Percentiles rank a stretch among this genome's conserved stretches.
phyloP scores from a whole-genome alignment of 768 basidiomycete species.

The Lanmaoa pseudosensibilis region DNA sequence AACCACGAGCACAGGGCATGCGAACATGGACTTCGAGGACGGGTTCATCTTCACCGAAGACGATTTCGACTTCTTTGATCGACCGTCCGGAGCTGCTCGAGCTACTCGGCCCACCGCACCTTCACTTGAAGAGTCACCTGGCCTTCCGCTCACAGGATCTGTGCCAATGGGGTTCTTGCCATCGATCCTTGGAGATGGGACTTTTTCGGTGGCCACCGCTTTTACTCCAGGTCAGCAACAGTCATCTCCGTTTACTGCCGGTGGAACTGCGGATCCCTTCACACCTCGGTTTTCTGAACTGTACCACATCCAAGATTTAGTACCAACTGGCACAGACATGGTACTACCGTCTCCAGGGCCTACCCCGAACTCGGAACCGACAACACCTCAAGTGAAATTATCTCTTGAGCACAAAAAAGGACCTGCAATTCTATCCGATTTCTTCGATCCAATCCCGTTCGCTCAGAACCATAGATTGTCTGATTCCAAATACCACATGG shows the following conservation, averaged over 20 bases:
- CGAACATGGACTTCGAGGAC: slow-evolving; percentile 54
- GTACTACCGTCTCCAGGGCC: slow-evolving; percentile 52
- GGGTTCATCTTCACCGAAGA: slow-evolving; percentile 71
- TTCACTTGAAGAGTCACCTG: slow-evolving; percentile 21
- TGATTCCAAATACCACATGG: slow-evolving; percentile 72
- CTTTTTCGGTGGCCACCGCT: slow-evolving; percentile 23
- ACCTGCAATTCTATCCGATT: slow-evolving; percentile 21
- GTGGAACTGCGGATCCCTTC: slow-evolving; percentile 20
- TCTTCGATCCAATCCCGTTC: slow-evolving; percentile 78
- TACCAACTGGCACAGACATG: slow-evolving; percentile 39
- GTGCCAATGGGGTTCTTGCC: slow-evolving; percentile 37
- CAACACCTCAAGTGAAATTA: slow-evolving; percentile 55
- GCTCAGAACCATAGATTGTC: slow-evolving; percentile 56
- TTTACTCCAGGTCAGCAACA: slow-evolving; percentile 32
- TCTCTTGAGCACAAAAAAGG: slow-evolving; percentile 29
- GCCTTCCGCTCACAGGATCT: slow-evolving; percentile 35
- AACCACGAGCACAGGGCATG: slow-evolving; percentile 23
- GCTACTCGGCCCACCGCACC: slow-evolving; percentile 17
- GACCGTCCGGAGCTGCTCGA: slow-evolving; percentile 39
- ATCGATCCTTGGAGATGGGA: slow-evolving; percentile 29
- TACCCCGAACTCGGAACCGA: slow-evolving; percentile 50
- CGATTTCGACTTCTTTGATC: slow-evolving; percentile 87
- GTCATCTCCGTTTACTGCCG: slow-evolving; percentile 31
- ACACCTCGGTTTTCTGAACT: slow-evolving; percentile 24
- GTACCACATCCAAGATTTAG: slow-evolving; percentile 28